These are phyloP conservation scores for Coelastrella sp. DNA, from an alignment of 139 green algal species.

Conservation along the genomic window DNA sequence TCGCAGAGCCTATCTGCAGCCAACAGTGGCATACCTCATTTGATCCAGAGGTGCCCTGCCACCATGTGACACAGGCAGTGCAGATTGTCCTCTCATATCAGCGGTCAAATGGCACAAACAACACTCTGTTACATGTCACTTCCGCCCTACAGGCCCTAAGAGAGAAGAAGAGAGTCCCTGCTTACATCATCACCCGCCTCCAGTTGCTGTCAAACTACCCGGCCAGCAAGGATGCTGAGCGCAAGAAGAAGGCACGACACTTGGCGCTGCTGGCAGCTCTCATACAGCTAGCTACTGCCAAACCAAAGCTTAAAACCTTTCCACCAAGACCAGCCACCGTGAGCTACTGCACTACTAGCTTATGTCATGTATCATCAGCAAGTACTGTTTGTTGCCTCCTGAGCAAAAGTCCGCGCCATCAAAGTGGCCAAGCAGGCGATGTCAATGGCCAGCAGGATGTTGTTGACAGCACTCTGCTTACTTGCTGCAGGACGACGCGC, in stretches of 20 bases:
- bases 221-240: neutral
- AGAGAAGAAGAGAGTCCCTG: constrained; percentile 19
- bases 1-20: no score
- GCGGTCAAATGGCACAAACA: neutral
- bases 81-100: no score
- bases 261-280: constrained; percentile 52
- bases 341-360: neutral
- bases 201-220: neutral
- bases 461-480: neutral
- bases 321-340: neutral
- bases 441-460: neutral
- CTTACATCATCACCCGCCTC: constrained; percentile 50
- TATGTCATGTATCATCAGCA: no score
- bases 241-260: neutral
- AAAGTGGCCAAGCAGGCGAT: neutral
- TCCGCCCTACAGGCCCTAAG: neutral
- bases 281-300: constrained; percentile 35
- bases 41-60: no score
- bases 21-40: no score
- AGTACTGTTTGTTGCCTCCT: no score
- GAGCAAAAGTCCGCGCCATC: no score
- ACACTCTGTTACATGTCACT: no score
- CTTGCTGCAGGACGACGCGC: neutral
- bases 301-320: neutral
- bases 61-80: no score